Conservation (phyloP, 192 early-diverging fungal genomes). For the Borealophlyctis nickersoniae region DNA sequence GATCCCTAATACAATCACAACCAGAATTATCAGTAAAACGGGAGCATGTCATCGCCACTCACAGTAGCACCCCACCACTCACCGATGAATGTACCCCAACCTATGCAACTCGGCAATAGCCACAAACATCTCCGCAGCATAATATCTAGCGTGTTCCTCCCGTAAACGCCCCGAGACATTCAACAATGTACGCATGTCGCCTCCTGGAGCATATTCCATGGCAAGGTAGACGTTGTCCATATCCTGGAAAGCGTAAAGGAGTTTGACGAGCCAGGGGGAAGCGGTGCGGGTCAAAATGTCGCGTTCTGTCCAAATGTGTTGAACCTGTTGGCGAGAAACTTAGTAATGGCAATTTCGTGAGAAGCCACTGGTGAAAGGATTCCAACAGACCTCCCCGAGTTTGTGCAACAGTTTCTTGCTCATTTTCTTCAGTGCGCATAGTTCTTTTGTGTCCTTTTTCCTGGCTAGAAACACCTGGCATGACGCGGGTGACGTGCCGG, state of each 20-base stretch:
- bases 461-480: slow-evolving; percentile 61
- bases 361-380: slow-evolving; percentile 3
- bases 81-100: slow-evolving; percentile 86
- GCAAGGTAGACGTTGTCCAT: slow-evolving; percentile 66
- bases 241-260: slow-evolving; percentile 89
- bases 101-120: slow-evolving; percentile 78
- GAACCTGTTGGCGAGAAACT: slow-evolving; percentile 24
- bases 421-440: slow-evolving; percentile 78
- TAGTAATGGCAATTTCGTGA: slow-evolving; percentile 5
- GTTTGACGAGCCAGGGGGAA: slow-evolving; percentile 83
- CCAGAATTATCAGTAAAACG: background rate
- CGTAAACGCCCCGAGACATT: slow-evolving; percentile 69
- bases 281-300: slow-evolving; percentile 69
- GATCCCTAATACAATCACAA: slow-evolving; percentile 30
- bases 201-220: slow-evolving; percentile 70
- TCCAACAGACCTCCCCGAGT: slow-evolving; percentile 61
- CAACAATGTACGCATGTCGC: slow-evolving; percentile 75
- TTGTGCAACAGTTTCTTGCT: slow-evolving; percentile 60
- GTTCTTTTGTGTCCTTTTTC: slow-evolving; percentile 67
- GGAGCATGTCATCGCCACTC: background rate
- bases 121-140: slow-evolving; percentile 82
- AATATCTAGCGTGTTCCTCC: slow-evolving; percentile 78
- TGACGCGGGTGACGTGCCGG: background rate
- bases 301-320: slow-evolving; percentile 72
- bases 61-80: background rate